These are phyloP conservation scores for Otatea glauca DNA, from an alignment of 176 grass and related monocot genomes.

Conservation along the genomic window DNA sequence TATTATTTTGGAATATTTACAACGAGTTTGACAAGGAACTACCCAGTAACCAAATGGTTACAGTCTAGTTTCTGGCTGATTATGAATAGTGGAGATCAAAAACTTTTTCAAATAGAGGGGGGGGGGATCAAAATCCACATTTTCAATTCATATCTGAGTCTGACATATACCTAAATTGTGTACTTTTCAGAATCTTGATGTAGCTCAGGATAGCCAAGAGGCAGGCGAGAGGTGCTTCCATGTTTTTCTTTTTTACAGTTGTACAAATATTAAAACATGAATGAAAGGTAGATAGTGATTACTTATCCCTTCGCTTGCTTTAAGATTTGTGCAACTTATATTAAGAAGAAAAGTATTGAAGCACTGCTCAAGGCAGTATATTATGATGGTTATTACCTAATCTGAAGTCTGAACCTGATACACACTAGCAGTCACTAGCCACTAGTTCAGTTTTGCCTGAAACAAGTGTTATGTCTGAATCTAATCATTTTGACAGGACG, in stretches of 20 bases:
- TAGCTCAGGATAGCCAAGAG: not conserved
- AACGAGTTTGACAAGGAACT: not conserved
- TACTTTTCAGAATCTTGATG: not conserved
- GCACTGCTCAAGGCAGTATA: too few species aligned
- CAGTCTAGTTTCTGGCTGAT: not conserved
- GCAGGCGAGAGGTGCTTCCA: too few species aligned
- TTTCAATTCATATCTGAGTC: not conserved
- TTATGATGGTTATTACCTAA: not conserved
- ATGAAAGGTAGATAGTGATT: too few species aligned
- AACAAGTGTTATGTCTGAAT: constrained; percentile 36
- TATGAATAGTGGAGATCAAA: not conserved
- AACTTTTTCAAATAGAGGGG: not conserved
- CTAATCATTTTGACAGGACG: constrained; percentile 53
- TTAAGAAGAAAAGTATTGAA: too few species aligned
- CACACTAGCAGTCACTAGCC: not conserved
- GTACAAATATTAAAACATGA: too few species aligned
- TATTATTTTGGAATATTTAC: not conserved
- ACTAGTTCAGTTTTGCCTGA: not conserved
- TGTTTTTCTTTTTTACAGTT: too few species aligned
- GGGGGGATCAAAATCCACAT: not conserved
- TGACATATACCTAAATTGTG: not conserved
- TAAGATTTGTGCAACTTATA: too few species aligned
- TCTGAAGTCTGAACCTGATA: not conserved
- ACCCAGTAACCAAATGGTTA: not conserved
- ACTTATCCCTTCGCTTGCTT: too few species aligned